Evolutionary conservation across 345 rosid species (phyloP), one percentile per base, ranked within the genome.

Genomic region (Eucalyptus sp.): DNA sequence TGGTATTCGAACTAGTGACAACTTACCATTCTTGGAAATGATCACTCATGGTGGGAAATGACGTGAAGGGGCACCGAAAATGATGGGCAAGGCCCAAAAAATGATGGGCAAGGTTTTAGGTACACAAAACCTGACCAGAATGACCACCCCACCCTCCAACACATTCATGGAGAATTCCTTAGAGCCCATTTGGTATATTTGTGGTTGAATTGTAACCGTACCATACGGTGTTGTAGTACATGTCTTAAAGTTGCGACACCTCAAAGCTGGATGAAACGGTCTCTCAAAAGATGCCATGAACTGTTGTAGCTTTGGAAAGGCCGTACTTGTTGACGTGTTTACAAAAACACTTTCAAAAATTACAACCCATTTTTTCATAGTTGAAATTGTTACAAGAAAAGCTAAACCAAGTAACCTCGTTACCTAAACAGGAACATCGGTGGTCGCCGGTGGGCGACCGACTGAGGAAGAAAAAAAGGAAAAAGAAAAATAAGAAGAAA

Each of bases 161-260:
- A 62, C 16, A 29, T 62, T 2, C 29, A 27, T 13, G 31, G 29
- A 58, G n/a, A 58, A 58, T 24, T 58, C 64, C 29, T 24, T 24
- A 58, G 64, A 62, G 2, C 8, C 8, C 10, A 0, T n/a, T 14
- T 64, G 76, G 16, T 64, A n/a, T n/a, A 15, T 1, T 7, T n/a
- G 20, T 64, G 76, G 7, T 29, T 64, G 20, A 14, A n/a, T 8
- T 14, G 4, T n/a, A 64, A 64, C 3, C 0, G 20, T 14, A 0
- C 37, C 9, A 33, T 64, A 33, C 4, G 8, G 76, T 64, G 20
- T 64, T 14, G 20, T n/a, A 4, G 15, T n/a, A 64, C 14, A n/a
- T 64, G 41, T 14, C 16, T 64, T 3, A 29, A 64, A 64, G 17
- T 64, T 0, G 10, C 16, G 8, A n/a, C 10, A n/a, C 76, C 37